Base-by-base conservation (phyloP, 257 asterid genomes). In the Solanum etuberosum region DNA sequence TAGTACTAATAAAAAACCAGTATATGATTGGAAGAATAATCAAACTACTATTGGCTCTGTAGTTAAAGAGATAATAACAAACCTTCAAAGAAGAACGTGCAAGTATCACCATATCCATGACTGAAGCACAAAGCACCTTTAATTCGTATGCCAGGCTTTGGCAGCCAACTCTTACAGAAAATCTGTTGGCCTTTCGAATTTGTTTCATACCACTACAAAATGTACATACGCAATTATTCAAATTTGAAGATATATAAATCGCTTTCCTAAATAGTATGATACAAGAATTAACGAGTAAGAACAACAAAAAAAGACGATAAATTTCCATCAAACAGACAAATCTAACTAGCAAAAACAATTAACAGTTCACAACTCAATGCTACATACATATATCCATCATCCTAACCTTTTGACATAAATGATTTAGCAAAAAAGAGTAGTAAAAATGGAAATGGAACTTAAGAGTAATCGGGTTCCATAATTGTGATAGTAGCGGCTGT, bases 81-180 rank as follows among this genome's bases (percentile, higher is more conserved):
- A 97, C 99, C 99, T 94, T 97, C 99, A 86, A 97, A 97, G 98
- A 97, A 97, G 92, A 97, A 97, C 3, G 99, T 97, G 94, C 99
- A 97, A 84, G 99, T 97, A 89, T 97, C 99, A 32, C 99, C 99
- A 87, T 97, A 97, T 89, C 99, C 99, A 86, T 97, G 99, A 87
- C 98, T 95, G 90, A 97, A 97, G 83, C 95, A 95, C 90, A 97
- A 87, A 14, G 97, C 95, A 29, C 98, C 98, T 92, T 97, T 97
- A 90, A 97, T 95, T 88, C 94, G 91, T 43, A 93, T 92, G 9
- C 98, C 98, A 3, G 98, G 98, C 92, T 91, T 93, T 15, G 99
- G 99, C 92, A 97, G 90, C 99, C 99, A 97, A 90, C 98, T 94
- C 85, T 94, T 97, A 87, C 99, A 95, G 92, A 97, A 97, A 76